Evolutionary conservation across 768 basidiomycete species (phyloP).

Genomic region (Auricularia cornea): DNA sequence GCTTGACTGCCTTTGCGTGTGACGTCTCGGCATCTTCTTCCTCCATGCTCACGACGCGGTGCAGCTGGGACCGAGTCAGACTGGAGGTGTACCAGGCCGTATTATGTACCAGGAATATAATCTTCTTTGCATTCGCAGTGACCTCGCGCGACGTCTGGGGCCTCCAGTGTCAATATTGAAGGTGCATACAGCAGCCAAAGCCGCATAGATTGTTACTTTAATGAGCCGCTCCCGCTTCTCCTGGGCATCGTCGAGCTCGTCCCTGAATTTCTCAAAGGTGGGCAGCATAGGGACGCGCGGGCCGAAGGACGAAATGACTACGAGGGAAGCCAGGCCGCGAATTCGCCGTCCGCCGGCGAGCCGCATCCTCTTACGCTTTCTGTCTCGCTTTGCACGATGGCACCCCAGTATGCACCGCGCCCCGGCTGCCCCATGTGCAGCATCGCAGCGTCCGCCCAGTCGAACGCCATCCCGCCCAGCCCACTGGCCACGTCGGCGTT

Average conservation of each 20-base stretch:
- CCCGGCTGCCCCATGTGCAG: constrained; percentile 71
- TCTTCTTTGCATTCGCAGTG: constrained; percentile 85
- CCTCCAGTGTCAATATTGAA: too few species aligned
- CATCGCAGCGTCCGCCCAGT: constrained; percentile 51
- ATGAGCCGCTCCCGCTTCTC: constrained; percentile 87
- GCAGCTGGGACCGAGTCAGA: constrained; percentile 41
- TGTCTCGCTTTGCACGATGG: background rate
- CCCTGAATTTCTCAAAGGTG: constrained; percentile 55
- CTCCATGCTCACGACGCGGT: constrained; percentile 12
- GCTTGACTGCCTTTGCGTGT: background rate
- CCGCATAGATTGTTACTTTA: too few species aligned
- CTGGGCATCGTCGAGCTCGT: constrained; percentile 71
- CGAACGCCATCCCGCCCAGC: constrained; percentile 38
- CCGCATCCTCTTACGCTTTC: background rate
- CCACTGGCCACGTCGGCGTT: constrained; percentile 26
- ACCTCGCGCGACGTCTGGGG: constrained; percentile 46
- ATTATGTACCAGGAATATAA: constrained; percentile 90
- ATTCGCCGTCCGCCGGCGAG: background rate
- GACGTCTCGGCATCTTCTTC: background rate
- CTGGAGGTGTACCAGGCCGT: too few species aligned
- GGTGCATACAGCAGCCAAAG: background rate
- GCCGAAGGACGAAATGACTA: background rate
- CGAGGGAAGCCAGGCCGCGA: background rate
- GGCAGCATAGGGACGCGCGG: constrained; percentile 9
- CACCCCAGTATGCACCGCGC: constrained; percentile 33